Percentiles rank a stretch among this genome's conserved stretches.
These are phyloP conservation scores for Thalassiosira sp. DNA, from an alignment of 352 stramenopile genomes.

Conservation along the genomic window DNA sequence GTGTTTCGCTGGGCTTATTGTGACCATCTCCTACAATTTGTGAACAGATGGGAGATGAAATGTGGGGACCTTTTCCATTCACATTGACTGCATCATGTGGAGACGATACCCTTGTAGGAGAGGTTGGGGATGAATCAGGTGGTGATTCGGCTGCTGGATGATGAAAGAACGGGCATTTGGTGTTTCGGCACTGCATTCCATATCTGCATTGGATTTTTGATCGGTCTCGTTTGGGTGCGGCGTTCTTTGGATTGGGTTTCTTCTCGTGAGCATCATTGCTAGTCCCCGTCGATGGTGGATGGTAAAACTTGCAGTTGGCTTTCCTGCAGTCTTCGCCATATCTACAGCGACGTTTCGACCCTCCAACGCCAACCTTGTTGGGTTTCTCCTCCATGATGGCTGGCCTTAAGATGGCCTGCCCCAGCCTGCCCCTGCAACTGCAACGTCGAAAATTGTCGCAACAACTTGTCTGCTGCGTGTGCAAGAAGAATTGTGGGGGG, in stretches of 20 bases:
- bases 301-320: constrained; percentile 19
- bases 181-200: constrained; percentile 11
- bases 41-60: background rate
- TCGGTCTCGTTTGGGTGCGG: background rate
- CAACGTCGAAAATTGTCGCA: background rate
- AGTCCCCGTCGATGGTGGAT: background rate
- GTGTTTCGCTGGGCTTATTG: too few relatives aligned
- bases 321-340: constrained; percentile 18
- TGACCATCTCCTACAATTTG: too few relatives aligned
- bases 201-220: constrained; percentile 26
- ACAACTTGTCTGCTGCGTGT: too few relatives aligned
- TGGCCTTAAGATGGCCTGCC: too few relatives aligned
- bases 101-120: too few relatives aligned
- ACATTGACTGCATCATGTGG: background rate
- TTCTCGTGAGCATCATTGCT: background rate
- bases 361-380: background rate
- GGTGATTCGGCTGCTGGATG: constrained; percentile 1
- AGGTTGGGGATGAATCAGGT: background rate
- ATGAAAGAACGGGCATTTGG: constrained; percentile 25
- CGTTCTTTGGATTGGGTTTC: background rate
- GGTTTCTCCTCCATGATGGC: constrained; percentile 5
- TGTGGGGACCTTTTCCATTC: background rate
- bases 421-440: too few relatives aligned
- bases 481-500: too few relatives aligned
- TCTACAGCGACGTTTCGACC: background rate